Conservation (phyloP, 2,329 filamentous ascomycete genomes). For the Xylariaceae sp. region DNA sequence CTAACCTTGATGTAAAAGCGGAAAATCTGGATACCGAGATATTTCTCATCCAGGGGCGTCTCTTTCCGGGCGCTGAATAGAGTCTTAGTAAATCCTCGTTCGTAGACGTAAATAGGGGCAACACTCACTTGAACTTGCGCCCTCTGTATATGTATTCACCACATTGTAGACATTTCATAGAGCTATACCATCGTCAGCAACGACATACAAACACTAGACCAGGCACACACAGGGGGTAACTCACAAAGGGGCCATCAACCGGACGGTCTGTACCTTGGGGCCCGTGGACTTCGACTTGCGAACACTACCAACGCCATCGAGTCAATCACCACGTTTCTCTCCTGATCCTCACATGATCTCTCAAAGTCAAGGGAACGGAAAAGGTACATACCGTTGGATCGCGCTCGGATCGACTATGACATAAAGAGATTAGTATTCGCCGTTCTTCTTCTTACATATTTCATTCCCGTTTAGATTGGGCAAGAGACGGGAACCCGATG, state of each 20-base stretch:
- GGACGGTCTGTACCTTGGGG: slow-evolving; percentile 77
- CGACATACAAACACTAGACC: neutral
- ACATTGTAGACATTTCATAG: slow-evolving; percentile 42
- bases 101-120: neutral
- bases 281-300: slow-evolving; percentile 66
- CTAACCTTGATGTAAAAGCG: slow-evolving; percentile 72
- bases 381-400: slow-evolving; percentile 50
- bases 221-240: neutral
- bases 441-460: no score
- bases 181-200: slow-evolving; percentile 12
- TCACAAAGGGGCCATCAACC: slow-evolving; percentile 78
- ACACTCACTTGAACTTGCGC: slow-evolving; percentile 72
- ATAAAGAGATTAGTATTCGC: slow-evolving; percentile 4
- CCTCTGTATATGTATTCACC: slow-evolving; percentile 83
- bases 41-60: slow-evolving; percentile 79
- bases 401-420: slow-evolving; percentile 67
- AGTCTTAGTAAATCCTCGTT: neutral
- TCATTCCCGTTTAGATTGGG: no score
- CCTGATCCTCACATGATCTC: no score
- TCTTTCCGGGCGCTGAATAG: slow-evolving; percentile 65
- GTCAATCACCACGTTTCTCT: neutral
- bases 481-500: neutral
- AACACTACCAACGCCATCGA: slow-evolving; percentile 30
- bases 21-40: slow-evolving; percentile 81
- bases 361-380: neutral